Evolutionary conservation across 2,329 filamentous ascomycete genomes (phyloP).

Genomic region (Monosporascus sp.): DNA sequence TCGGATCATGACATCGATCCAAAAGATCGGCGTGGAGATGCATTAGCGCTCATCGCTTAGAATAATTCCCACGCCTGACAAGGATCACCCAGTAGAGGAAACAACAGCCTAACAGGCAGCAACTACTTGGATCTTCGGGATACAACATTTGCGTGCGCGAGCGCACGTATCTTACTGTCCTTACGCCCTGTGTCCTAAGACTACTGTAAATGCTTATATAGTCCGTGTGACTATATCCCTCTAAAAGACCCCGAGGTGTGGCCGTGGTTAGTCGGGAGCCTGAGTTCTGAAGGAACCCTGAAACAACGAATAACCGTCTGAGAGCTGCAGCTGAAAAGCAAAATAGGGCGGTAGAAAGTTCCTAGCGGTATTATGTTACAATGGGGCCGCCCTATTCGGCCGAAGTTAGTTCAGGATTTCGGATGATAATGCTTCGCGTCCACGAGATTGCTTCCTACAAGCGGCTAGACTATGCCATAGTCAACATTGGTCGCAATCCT

Average conservation of each 20-base stretch:
- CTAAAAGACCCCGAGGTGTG: background rate
- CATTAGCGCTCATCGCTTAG: constrained; percentile 26
- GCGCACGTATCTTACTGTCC: background rate
- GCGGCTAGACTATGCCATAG: background rate
- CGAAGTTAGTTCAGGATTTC: constrained; percentile 4
- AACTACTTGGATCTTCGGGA: too few species aligned
- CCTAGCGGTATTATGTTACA: background rate
- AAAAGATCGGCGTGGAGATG: constrained; percentile 20
- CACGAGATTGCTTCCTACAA: background rate
- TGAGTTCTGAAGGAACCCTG: background rate
- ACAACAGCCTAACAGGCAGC: too few species aligned
- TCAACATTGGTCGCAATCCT: background rate
- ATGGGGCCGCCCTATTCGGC: constrained; percentile 3
- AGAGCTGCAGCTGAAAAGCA: constrained; percentile 9
- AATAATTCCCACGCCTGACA: constrained; percentile 17
- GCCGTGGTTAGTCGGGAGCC: background rate
- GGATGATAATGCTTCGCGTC: background rate
- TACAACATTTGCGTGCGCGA: background rate
- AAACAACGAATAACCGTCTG: constrained; percentile 7
- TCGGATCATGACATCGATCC: background rate
- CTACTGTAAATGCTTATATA: too few species aligned
- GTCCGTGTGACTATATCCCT: too few species aligned
- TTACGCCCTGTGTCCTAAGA: too few species aligned
- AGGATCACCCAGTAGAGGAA: constrained; percentile 10
- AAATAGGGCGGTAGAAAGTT: background rate